Conservation (phyloP, 2,329 filamentous ascomycete species). For the Colletotrichum costaricense region DNA sequence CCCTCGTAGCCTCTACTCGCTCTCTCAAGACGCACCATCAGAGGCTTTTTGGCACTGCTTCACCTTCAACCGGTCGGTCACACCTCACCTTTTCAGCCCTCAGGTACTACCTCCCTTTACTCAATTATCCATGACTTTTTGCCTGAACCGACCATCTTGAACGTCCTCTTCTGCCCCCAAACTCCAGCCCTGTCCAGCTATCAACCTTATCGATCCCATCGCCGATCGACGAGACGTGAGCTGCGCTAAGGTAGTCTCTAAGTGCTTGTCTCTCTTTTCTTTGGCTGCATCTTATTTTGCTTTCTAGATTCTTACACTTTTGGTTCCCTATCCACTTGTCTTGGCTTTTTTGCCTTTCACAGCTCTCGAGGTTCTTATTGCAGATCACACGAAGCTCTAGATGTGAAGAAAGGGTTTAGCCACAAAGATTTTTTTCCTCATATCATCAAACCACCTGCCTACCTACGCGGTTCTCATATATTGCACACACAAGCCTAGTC, state of each 20-base stretch:
- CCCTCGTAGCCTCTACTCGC: background rate
- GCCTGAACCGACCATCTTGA: background rate
- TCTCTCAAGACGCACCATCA: background rate
- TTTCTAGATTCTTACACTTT: background rate
- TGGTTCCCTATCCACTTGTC: background rate
- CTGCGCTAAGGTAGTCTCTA: background rate
- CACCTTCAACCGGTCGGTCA: background rate
- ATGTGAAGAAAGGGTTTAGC: background rate
- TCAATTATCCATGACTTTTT: background rate
- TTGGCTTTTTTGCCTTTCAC: background rate
- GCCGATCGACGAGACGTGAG: background rate
- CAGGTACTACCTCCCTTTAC: background rate
- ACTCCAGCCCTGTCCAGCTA: conserved; percentile 3
- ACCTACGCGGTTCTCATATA: background rate
- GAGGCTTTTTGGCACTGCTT: background rate
- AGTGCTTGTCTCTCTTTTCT: background rate
- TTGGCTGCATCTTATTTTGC: background rate
- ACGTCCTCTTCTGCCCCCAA: background rate
- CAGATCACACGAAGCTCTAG: background rate
- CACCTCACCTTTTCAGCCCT: background rate
- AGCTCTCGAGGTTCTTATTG: background rate
- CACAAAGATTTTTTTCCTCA: background rate
- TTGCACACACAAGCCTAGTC: background rate
- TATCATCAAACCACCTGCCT: background rate
- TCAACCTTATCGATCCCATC: conserved; percentile 6